phyloP scores from a whole-genome alignment of 139 green algal genomes.

The Picochlorum costavermella region DNA sequence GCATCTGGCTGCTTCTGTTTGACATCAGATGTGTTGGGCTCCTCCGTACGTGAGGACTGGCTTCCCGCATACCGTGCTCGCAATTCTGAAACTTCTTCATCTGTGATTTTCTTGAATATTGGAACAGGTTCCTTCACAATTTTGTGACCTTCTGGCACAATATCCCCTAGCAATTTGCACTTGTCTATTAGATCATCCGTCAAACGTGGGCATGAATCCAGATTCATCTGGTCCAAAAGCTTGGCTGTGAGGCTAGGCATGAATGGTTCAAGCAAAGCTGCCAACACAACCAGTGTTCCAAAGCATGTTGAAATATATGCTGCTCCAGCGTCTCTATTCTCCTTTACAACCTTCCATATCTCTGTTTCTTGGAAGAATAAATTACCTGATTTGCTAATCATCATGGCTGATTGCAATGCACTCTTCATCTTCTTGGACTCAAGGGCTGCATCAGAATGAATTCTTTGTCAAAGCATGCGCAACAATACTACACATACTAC shows the following conservation, averaged over 20 bases:
- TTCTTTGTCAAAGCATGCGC: not conserved
- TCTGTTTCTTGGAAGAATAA: slow-evolving; percentile 42
- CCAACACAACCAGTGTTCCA: slow-evolving; percentile 73
- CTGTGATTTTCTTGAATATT: slow-evolving; percentile 48
- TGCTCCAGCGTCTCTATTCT: slow-evolving; percentile 21
- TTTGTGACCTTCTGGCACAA: too few species aligned
- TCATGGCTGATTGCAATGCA: slow-evolving; percentile 22
- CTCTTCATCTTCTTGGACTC: slow-evolving; percentile 28
- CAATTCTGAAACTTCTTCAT: slow-evolving; percentile 35
- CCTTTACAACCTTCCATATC: slow-evolving; percentile 52
- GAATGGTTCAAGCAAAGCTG: slow-evolving; percentile 79
- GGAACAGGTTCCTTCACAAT: slow-evolving; percentile 28
- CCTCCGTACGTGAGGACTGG: slow-evolving; percentile 22
- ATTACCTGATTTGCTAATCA: slow-evolving; percentile 31
- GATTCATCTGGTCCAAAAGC: slow-evolving; percentile 42
- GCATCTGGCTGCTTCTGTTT: slow-evolving; percentile 1
- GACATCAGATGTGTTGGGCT: not conserved
- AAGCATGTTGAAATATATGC: slow-evolving; percentile 45
- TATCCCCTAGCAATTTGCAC: too few species aligned
- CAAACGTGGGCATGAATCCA: slow-evolving; percentile 31
- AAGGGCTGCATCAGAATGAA: slow-evolving; percentile 14
- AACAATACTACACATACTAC: not conserved
- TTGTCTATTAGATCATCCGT: slow-evolving; percentile 25
- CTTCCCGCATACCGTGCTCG: slow-evolving; percentile 26
- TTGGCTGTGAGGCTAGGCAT: slow-evolving; percentile 77